Evolutionary conservation across 345 rosid genomes (phyloP).

Genomic region (Cardiospermum halicacabum): DNA sequence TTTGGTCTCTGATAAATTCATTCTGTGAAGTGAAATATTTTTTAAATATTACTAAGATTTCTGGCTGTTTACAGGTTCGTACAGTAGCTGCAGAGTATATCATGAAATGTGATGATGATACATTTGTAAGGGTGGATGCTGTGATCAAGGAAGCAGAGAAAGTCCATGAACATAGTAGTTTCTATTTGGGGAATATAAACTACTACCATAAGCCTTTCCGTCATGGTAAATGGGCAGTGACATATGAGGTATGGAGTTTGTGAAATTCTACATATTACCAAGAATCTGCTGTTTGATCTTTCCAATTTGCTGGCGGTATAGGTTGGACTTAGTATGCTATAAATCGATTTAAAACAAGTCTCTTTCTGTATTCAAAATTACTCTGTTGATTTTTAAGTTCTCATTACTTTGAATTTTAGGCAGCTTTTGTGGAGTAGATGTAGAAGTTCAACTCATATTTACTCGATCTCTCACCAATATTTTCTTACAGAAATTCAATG

Average conservation of each 20-base stretch:
- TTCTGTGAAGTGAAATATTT: not conserved
- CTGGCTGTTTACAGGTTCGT: slow-evolving; percentile 44
- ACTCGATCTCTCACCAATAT: not conserved
- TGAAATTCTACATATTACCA: not conserved
- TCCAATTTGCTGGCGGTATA: not conserved
- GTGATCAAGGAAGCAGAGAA: slow-evolving; percentile 60
- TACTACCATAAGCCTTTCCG: slow-evolving; percentile 90
- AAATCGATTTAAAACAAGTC: not conserved
- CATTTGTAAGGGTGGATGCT: slow-evolving; percentile 80
- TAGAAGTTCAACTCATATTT: not conserved
- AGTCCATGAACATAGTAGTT: slow-evolving; percentile 49
- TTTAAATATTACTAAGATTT: not conserved
- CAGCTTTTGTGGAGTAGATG: not conserved
- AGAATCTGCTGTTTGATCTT: not conserved
- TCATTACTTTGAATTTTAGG: not conserved
- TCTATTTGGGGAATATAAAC: slow-evolving; percentile 86
- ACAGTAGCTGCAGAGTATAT: slow-evolving; percentile 59
- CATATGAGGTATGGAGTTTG: slow-evolving; percentile 64
- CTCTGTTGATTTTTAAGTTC: not conserved
- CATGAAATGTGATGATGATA: slow-evolving; percentile 96
- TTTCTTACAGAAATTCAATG: not conserved
- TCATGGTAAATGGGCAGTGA: slow-evolving; percentile 95
- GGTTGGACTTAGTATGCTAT: not conserved
- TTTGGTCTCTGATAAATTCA: not conserved
- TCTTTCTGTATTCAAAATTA: not conserved